Percentiles rank a stretch among this genome's conserved stretches.
Evolutionary conservation across 2,329 filamentous ascomycete genomes (phyloP).

Genomic region (Reticulascus tulasneorum): DNA sequence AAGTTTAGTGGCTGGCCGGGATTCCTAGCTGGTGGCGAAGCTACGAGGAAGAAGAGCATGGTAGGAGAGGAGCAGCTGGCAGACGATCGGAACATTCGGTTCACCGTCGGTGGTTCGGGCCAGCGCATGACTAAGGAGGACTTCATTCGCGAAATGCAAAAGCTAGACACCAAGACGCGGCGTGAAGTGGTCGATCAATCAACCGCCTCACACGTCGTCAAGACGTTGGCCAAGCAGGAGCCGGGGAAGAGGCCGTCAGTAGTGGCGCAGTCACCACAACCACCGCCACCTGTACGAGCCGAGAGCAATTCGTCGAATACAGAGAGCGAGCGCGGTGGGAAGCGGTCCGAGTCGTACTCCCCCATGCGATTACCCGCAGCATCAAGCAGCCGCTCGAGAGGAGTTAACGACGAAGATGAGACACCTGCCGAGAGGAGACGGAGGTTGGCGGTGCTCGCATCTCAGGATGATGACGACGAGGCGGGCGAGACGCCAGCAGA

Average conservation of each 20-base stretch:
- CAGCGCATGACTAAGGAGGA: slow-evolving; percentile 75
- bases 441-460: slow-evolving; percentile 52
- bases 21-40: slow-evolving; percentile 37
- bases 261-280: neutral
- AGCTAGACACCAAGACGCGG: slow-evolving; percentile 64
- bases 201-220: slow-evolving; percentile 42
- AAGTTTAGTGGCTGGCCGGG: slow-evolving; percentile 48
- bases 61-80: slow-evolving; percentile 44
- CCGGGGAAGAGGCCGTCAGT: neutral
- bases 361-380: slow-evolving; percentile 4
- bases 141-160: slow-evolving; percentile 70
- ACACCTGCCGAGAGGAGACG: slow-evolving; percentile 67
- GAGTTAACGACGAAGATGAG: slow-evolving; percentile 41
- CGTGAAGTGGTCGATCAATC: slow-evolving; percentile 51
- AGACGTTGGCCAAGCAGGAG: slow-evolving; percentile 45
- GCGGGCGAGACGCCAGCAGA: slow-evolving; percentile 70
- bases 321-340: slow-evolving; percentile 3
- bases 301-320: neutral
- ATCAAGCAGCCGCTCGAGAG: neutral
- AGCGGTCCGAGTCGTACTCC: slow-evolving; percentile 1
- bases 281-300: too few species aligned
- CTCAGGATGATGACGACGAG: slow-evolving; percentile 36
- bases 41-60: slow-evolving; percentile 36
- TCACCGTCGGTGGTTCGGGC: slow-evolving; percentile 71
- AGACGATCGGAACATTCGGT: slow-evolving; percentile 70